Conservation (phyloP, 2,329 filamentous ascomycete genomes). For the Remersonia thermophila region DNA sequence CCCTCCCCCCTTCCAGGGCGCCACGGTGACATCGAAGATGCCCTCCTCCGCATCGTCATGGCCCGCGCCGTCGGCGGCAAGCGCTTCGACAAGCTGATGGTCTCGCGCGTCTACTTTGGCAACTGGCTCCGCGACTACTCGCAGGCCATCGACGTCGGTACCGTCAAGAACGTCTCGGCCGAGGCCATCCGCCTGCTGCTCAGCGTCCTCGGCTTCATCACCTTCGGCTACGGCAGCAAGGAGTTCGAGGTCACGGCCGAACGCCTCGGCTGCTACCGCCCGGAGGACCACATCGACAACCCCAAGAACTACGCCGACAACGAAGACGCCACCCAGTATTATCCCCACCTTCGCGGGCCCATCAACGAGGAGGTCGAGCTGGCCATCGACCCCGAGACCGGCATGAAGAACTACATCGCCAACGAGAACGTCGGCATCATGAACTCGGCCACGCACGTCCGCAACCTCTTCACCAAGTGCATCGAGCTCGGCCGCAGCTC, state of each 20-base stretch:
- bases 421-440: constrained; percentile 68
- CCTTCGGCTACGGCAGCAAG: constrained; percentile 68
- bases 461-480: constrained; percentile 57
- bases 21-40: constrained; percentile 88
- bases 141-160: constrained; percentile 86
- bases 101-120: constrained; percentile 87
- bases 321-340: constrained; percentile 69
- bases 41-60: constrained; percentile 58
- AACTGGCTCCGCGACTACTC: constrained; percentile 94
- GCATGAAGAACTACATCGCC: constrained; percentile 90
- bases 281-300: constrained; percentile 70
- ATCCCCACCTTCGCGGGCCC: constrained; percentile 67
- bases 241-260: constrained; percentile 79
- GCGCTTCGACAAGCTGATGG: constrained; percentile 79
- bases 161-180: constrained; percentile 78
- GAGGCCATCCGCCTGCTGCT: constrained; percentile 84
- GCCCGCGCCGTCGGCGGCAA: constrained; percentile 52
- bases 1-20: constrained; percentile 40
- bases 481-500: constrained; percentile 75
- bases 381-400: constrained; percentile 59
- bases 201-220: constrained; percentile 83
- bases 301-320: constrained; percentile 81
- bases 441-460: constrained; percentile 68
- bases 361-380: constrained; percentile 71
- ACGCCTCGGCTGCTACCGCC: constrained; percentile 67